phyloP scores from a whole-genome alignment of 2,329 filamentous ascomycete species.

The Byssochlamys sp. region DNA sequence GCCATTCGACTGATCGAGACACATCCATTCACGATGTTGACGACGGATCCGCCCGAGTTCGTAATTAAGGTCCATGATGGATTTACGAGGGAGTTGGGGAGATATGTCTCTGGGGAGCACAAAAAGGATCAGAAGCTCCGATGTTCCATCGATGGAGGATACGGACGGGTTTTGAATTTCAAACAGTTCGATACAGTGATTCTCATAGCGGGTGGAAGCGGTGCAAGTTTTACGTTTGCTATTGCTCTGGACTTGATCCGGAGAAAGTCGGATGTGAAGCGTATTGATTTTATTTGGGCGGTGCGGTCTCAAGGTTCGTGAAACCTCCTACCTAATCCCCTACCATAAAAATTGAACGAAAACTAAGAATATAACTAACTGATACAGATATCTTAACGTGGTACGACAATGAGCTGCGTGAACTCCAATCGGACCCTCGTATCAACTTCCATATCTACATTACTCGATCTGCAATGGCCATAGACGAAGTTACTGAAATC shows the following conservation, averaged over 20 bases:
- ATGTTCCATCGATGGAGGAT: constrained; percentile 12
- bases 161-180: constrained; percentile 11
- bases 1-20: constrained; percentile 48
- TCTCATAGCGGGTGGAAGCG: constrained; percentile 10
- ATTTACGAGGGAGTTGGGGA: constrained; percentile 8
- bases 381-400: background rate
- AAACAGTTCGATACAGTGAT: constrained; percentile 9
- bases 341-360: no score
- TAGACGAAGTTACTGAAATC: background rate
- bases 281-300: constrained; percentile 3
- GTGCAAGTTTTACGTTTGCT: constrained; percentile 9
- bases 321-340: no score
- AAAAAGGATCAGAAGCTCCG: background rate
- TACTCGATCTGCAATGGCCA: background rate
- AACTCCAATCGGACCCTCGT: background rate
- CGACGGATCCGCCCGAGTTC: constrained; percentile 8
- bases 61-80: constrained; percentile 10
- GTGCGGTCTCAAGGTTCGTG: constrained; percentile 1
- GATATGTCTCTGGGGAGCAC: constrained; percentile 3
- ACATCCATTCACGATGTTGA: constrained; percentile 31
- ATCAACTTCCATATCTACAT: background rate
- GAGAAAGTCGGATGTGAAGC: background rate
- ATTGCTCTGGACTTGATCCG: constrained; percentile 8
- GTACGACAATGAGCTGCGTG: background rate
- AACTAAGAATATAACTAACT: background rate